Percentiles rank a stretch among this genome's conserved stretches.
Conservation (phyloP, 345 rosid species). For the Heritiera littoralis region DNA sequence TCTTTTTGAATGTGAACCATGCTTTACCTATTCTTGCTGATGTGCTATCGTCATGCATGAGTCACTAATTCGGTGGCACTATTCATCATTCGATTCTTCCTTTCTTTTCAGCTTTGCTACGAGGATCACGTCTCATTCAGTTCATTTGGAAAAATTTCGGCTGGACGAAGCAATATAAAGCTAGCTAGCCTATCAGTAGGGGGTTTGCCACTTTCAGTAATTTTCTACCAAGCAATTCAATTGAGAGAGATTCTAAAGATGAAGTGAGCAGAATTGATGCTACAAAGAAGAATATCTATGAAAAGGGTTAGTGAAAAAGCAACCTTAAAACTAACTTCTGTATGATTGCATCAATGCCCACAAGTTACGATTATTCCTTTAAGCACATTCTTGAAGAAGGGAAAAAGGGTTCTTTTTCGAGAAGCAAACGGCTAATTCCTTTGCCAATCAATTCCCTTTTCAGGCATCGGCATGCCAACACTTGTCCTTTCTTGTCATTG, state of each 20-base stretch:
- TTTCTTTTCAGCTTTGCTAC: conserved; percentile 19
- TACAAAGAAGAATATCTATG: conserved; percentile 36
- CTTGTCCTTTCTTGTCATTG: conserved; percentile 28
- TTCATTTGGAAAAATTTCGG: conserved; percentile 21
- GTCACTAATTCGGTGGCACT: neutral
- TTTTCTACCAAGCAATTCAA: neutral
- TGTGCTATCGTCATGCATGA: neutral
- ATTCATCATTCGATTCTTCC: neutral
- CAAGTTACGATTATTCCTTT: conserved; percentile 35
- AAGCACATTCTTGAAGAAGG: conserved; percentile 29
- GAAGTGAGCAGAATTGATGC: conserved; percentile 47
- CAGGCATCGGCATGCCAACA: conserved; percentile 13
- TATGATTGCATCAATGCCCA: conserved; percentile 50
- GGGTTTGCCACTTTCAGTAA: conserved; percentile 8
- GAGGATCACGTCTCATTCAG: conserved; percentile 28
- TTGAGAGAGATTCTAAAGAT: neutral
- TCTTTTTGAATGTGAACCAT: neutral
- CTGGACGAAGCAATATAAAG: conserved; percentile 4
- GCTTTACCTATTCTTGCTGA: neutral
- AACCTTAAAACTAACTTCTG: conserved; percentile 35
- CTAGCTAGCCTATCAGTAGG: conserved; percentile 15
- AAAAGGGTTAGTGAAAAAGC: conserved; percentile 42
- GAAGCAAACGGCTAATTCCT: conserved; percentile 20
- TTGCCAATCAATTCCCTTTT: neutral
- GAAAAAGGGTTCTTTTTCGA: neutral